Percentiles rank a stretch among this genome's conserved stretches.
Conservation (phyloP, 2,329 filamentous ascomycete genomes). For the Chaetomium strumarium region DNA sequence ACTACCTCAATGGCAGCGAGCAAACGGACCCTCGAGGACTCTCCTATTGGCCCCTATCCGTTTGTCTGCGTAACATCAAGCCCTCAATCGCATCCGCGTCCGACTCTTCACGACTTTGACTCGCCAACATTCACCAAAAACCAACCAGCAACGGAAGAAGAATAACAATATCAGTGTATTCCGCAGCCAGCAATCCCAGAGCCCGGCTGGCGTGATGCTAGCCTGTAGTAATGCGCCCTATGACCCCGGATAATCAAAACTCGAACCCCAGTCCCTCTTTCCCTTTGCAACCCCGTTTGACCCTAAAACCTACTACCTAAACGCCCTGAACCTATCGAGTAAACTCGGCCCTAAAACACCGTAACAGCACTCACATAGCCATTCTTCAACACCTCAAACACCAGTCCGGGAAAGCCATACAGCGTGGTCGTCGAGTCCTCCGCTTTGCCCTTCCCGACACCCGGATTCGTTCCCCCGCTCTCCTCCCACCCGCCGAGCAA, state of each 20-base stretch:
- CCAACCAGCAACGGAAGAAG: neutral
- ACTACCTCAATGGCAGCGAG: neutral
- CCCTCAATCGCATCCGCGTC: too few relatives aligned
- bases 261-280: neutral
- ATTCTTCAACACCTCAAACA: constrained; percentile 95
- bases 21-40: neutral
- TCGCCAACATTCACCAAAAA: too few relatives aligned
- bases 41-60: neutral
- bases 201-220: neutral
- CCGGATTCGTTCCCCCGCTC: constrained; percentile 46
- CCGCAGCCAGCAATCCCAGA: neutral
- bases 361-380: constrained; percentile 84
- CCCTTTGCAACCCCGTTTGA: neutral
- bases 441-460: constrained; percentile 40
- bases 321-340: neutral
- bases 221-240: neutral
- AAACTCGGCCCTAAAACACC: constrained; percentile 58
- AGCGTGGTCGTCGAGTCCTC: constrained; percentile 69
- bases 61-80: neutral
- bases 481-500: constrained; percentile 83
- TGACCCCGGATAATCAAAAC: neutral
- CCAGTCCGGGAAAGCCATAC: constrained; percentile 86
- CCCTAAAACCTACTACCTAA: neutral
- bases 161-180: neutral
- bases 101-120: too few relatives aligned